A percentile compares a stretch with the other conserved stretches of the same genome.
These are phyloP conservation scores for Polymyxa betae DNA, from an alignment of 208 protist genomes.

Conservation along the genomic window DNA sequence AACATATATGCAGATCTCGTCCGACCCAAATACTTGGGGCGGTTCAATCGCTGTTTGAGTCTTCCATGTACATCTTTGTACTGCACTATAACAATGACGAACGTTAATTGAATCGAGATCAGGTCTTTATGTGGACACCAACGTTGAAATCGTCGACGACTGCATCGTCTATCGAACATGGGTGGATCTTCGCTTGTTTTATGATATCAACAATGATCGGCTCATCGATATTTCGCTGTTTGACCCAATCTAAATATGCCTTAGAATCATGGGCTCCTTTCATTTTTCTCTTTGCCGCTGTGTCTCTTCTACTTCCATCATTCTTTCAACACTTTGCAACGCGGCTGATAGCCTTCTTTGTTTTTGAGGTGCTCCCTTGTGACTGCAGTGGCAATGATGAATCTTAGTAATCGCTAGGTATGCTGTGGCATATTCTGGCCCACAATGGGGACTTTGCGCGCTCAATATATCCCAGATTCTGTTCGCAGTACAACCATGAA, in stretches of 20 bases:
- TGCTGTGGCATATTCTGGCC: conserved; percentile 62
- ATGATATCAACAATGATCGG: conserved; percentile 60
- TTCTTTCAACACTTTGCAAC: background rate
- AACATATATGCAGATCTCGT: background rate
- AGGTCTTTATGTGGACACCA: conserved; percentile 68
- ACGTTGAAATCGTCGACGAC: background rate
- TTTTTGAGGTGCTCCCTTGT: conserved; percentile 58
- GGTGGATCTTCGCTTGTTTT: conserved; percentile 65
- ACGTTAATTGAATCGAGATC: background rate
- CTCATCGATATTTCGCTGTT: conserved; percentile 40
- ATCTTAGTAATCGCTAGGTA: background rate
- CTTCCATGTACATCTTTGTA: conserved; percentile 66
- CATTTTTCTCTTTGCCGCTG: conserved; percentile 29
- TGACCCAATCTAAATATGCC: background rate
- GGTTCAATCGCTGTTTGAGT: conserved; percentile 61
- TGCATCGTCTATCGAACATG: conserved; percentile 49
- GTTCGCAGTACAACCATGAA: conserved; percentile 60
- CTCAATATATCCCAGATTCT: conserved; percentile 53
- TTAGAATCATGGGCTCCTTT: background rate
- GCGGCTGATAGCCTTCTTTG: conserved; percentile 31
- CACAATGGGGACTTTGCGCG: conserved; percentile 56
- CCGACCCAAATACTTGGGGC: conserved; percentile 24
- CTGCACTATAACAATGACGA: background rate
- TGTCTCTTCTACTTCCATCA: conserved; percentile 37
- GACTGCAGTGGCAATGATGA: background rate